A percentile compares a stretch with the other conserved stretches of the same genome.
These are phyloP conservation scores for Annulohypoxylon stygium DNA, from an alignment of 495 filamentous ascomycete species.

Conservation along the genomic window DNA sequence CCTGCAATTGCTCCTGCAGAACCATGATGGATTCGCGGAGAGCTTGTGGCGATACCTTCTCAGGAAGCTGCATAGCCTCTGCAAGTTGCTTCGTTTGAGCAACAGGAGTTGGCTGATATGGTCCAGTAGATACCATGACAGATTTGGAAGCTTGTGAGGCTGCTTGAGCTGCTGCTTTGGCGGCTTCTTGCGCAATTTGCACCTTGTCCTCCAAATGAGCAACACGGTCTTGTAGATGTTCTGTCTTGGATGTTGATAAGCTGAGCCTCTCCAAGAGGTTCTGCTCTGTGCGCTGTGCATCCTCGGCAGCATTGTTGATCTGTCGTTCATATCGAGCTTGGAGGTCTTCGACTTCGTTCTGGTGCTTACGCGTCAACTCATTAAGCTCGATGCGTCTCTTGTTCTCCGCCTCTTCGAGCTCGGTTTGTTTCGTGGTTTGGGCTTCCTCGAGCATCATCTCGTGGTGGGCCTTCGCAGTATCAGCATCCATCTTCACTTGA, in stretches of 20 bases:
- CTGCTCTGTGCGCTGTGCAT: slow-evolving; percentile 76
- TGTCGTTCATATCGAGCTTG: slow-evolving; percentile 79
- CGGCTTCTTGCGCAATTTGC: slow-evolving; percentile 90
- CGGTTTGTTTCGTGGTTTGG: slow-evolving; percentile 69
- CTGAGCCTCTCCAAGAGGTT: slow-evolving; percentile 77
- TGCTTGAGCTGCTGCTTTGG: slow-evolving; percentile 85
- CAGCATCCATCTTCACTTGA: slow-evolving; percentile 76
- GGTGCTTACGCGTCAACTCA: slow-evolving; percentile 76
- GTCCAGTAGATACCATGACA: slow-evolving; percentile 58
- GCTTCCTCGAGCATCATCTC: slow-evolving; percentile 85
- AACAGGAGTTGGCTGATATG: slow-evolving; percentile 51
- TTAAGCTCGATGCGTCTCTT: slow-evolving; percentile 69
- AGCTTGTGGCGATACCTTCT: slow-evolving; percentile 92
- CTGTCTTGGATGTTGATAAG: slow-evolving; percentile 81
- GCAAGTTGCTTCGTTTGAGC: slow-evolving; percentile 60
- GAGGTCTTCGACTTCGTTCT: slow-evolving; percentile 75
- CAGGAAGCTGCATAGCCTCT: slow-evolving; percentile 70
- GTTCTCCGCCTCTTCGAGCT: slow-evolving; percentile 72
- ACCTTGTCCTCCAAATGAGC: slow-evolving; percentile 88
- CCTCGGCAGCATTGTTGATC: slow-evolving; percentile 76
- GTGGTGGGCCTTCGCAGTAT: slow-evolving; percentile 77
- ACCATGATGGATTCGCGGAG: slow-evolving; percentile 96
- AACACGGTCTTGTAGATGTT: slow-evolving; percentile 84
- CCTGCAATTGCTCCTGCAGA: slow-evolving; percentile 94
- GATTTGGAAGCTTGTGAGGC: slow-evolving; percentile 85